Evolutionary conservation across 176 grass and related monocot species (phyloP), one percentile per base, ranked within the genome.

Genomic region (Stipa capillata): DNA sequence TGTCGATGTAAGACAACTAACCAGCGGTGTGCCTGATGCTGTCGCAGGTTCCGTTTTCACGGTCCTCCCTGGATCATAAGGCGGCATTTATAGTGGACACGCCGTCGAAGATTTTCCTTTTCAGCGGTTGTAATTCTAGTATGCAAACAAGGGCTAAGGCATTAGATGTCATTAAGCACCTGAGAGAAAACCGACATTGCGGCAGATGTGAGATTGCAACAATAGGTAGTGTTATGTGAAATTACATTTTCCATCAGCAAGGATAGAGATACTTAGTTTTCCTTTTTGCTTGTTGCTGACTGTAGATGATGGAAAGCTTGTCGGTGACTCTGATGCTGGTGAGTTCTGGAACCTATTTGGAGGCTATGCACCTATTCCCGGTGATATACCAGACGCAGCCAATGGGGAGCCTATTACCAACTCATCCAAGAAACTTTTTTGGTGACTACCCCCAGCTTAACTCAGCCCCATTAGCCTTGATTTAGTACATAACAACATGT

Each of bases 281-380:
- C 33, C 21, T 39, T 47, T 39, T 54, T 16, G 44, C 20, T 86
- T 69, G 2, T 58, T 25, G 42, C 33, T 51, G 34, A 64, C 53
- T 87, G 71, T 20, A 94, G 91, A 94, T 81, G 91, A 94, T 80
- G 91, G 88, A 64, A 88, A 90, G 47, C 83, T 94, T 87, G 91
- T 90, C 77, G 88, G 91, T 53, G 91, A 94, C 58, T 78, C 85
- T 60, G 91, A 88, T 80, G 91, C 91, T 79, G 91, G 88, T 48
- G 91, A 94, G 50, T 94, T 94, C 48, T 94, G 91, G 88, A 90
- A 87, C 79, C 62, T 94, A 25, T 94, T 94, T 77, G 91, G 91
- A 54, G 91, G 91, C 24, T 90, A 88, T 83, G 91, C 91, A 2
- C 91, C 91, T 65, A 94, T 94, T 73, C 85, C 91, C 74, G 74